Evolutionary conservation across 495 filamentous ascomycete genomes (phyloP), one percentile per base, ranked within the genome.

Genomic region (Trichoderma reesei): DNA sequence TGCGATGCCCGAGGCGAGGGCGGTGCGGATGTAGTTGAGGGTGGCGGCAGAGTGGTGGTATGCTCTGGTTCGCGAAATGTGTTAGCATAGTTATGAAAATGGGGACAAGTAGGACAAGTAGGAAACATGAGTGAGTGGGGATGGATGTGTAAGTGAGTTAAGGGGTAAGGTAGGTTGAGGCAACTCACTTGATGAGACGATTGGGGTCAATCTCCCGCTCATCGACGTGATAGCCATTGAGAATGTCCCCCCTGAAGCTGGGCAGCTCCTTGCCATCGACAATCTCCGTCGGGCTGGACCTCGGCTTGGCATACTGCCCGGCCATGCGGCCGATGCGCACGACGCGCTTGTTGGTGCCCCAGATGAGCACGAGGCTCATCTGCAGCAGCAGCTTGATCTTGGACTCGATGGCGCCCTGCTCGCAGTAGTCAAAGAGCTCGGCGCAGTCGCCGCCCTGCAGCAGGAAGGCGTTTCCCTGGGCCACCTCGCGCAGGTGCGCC

Each of bases 391-490:
- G 85, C 75, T 98, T 98, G 75, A 97, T 91, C 79, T 97, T 98
- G 37, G 91, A 87, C 72, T 97, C 90, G 67, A 98, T 96, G 68
- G 89, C 89, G 41, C 82, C 79, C 71, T 91, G 87, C 69, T 91
- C 86, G 74, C 94, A 98, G 81, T 98, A 98, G 75, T 93, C 90
- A 70, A 98, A 98, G 6, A 98, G 80, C 78, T 98, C 94, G 5
- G 94, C 94, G 70, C 94, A 98, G 76, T 98, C 94, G 62, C 92
- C 94, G 62, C 94, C 94, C 78, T 98, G 94, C 13, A 98, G 83
- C 11, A 98, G 84, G 72, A 98, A 97, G 13, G 93, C 90, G 64
- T 96, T 91, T 44, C 94, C 94, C 38, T 91, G 80, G 3, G 94
- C 94, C 3, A 95, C 94, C 76, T 97, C 91, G 51, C 82, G 82